phyloP scores from a whole-genome alignment of 257 asterid species.

The Haberlea rhodopensis region DNA sequence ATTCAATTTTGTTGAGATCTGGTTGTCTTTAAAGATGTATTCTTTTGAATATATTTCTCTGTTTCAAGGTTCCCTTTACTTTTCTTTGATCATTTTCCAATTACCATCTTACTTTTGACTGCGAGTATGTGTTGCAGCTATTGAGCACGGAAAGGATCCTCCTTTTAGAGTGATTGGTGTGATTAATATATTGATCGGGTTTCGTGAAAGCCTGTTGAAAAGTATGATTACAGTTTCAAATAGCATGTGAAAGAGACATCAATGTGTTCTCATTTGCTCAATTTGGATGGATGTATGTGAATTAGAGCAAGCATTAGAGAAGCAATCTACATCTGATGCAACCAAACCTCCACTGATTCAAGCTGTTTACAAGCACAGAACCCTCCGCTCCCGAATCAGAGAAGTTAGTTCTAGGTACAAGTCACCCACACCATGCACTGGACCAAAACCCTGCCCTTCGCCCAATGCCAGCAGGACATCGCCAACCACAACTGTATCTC shows the following conservation, averaged over 20 bases:
- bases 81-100: slow-evolving; percentile 25
- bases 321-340: slow-evolving; percentile 44
- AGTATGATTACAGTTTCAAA: slow-evolving; percentile 27
- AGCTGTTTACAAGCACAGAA: slow-evolving; percentile 66
- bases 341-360: slow-evolving; percentile 46
- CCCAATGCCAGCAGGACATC: slow-evolving; percentile 47
- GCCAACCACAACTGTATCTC: slow-evolving; percentile 32
- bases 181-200: slow-evolving; percentile 31
- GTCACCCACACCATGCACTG: slow-evolving; percentile 64
- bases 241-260: slow-evolving; percentile 41
- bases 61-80: slow-evolving; percentile 29
- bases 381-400: slow-evolving; percentile 49
- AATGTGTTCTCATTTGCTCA: slow-evolving; percentile 50
- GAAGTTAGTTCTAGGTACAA: slow-evolving; percentile 77
- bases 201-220: slow-evolving; percentile 33
- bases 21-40: slow-evolving; percentile 39
- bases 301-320: slow-evolving; percentile 48
- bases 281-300: slow-evolving; percentile 64
- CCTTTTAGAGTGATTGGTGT: slow-evolving; percentile 40
- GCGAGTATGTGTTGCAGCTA: slow-evolving; percentile 49
- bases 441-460: slow-evolving; percentile 61
- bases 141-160: slow-evolving; percentile 37
- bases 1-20: slow-evolving; percentile 39
- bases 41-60: slow-evolving; percentile 32
- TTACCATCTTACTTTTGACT: slow-evolving; percentile 33